Evolutionary conservation across 2,329 filamentous ascomycete genomes (phyloP).

Genomic region (Aureobasidium subglaciale): DNA sequence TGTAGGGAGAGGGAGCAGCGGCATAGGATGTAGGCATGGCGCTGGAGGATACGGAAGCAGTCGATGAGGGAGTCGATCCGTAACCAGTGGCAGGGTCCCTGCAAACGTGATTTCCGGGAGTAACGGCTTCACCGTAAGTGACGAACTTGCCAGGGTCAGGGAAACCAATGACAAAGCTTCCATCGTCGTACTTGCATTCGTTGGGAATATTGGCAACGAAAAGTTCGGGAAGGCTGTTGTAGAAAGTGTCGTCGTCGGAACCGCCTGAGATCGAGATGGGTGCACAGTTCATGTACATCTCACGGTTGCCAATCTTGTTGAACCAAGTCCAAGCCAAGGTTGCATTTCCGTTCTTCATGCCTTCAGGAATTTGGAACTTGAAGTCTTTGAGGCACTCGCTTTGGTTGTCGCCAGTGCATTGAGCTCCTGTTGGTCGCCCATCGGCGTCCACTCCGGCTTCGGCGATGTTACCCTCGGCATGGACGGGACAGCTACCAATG

Average conservation of each 20-base stretch:
- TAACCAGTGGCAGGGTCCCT: not conserved
- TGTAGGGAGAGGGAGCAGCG: conserved; percentile 18
- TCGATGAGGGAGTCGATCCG: conserved; percentile 15
- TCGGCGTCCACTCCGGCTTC: conserved; percentile 24
- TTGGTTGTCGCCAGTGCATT: conserved; percentile 16
- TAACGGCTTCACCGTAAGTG: conserved; percentile 30
- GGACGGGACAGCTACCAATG: conserved; percentile 74
- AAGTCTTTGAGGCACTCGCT: conserved; percentile 46
- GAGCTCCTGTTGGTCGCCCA: conserved; percentile 23
- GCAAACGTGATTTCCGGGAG: not conserved
- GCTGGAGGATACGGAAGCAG: conserved; percentile 14
- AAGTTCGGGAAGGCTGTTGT: conserved; percentile 63
- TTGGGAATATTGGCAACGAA: conserved; percentile 57
- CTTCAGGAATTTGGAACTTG: conserved; percentile 62
- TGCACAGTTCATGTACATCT: conserved; percentile 98
- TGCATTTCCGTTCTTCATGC: conserved; percentile 67
- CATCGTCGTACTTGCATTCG: not conserved
- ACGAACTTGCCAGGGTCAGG: conserved; percentile 58
- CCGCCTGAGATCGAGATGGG: conserved; percentile 57
- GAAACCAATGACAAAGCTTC: conserved; percentile 45
- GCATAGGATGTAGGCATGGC: conserved; percentile 20
- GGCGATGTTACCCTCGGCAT: conserved; percentile 49
- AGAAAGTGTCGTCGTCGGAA: conserved; percentile 36
- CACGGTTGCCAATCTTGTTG: conserved; percentile 84
- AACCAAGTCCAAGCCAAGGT: conserved; percentile 92